These are phyloP conservation scores for Aquilaria agallochum DNA, from an alignment of 441 rosid genomes.

Conservation along the genomic window DNA sequence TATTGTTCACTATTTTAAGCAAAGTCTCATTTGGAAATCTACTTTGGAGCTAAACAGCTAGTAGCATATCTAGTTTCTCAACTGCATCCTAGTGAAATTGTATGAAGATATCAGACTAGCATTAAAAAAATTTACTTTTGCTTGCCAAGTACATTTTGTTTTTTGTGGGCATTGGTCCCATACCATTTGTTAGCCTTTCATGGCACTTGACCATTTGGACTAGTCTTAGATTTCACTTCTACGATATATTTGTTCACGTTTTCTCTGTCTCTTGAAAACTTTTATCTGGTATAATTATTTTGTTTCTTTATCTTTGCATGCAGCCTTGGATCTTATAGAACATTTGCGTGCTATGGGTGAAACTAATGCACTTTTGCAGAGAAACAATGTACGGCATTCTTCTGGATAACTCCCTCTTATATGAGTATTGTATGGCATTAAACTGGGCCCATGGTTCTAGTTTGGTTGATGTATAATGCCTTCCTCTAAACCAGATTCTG, in stretches of 20 bases:
- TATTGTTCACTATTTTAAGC: constrained; percentile 7
- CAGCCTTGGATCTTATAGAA: constrained; percentile 93
- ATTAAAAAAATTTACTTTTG: no score
- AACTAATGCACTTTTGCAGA: constrained; percentile 89
- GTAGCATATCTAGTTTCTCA: not conserved
- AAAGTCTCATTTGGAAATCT: not conserved
- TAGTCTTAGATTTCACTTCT: not conserved
- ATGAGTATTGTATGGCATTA: not conserved
- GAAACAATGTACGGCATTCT: constrained; percentile 52
- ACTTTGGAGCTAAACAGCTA: no score
- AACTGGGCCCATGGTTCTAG: constrained; percentile 1
- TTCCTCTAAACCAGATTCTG: constrained; percentile 42
- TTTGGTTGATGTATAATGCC: not conserved
- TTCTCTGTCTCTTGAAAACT: not conserved
- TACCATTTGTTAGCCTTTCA: no score
- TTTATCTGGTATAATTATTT: not conserved
- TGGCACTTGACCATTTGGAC: no score
- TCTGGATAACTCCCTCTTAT: not conserved
- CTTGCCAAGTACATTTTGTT: no score
- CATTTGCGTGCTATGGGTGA: constrained; percentile 98
- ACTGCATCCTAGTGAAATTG: not conserved
- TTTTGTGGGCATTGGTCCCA: no score
- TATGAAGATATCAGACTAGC: no score
- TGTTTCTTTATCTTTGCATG: constrained; percentile 10
- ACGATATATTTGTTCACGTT: not conserved